Conservation (phyloP, 1,139 yeast genomes). For the Lodderomyces elongisporus region DNA sequence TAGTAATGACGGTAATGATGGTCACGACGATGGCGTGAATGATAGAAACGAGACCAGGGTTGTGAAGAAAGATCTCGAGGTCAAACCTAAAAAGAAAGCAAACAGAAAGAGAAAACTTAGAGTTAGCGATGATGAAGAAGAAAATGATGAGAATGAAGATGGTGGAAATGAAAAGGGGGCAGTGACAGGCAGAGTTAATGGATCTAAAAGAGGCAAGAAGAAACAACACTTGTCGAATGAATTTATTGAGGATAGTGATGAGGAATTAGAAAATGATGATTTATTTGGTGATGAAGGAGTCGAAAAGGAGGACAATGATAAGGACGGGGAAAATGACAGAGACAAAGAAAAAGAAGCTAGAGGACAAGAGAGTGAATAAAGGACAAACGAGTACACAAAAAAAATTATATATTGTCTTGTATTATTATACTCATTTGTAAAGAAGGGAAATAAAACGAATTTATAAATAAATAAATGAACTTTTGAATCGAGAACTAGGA, state of each 20-base stretch:
- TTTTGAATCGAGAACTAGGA: no score
- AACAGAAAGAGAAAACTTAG: slow-evolving; percentile 16
- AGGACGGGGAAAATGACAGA: background rate
- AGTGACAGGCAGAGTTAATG: slow-evolving; percentile 5
- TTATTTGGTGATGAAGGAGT: slow-evolving; percentile 9
- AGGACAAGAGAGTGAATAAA: background rate
- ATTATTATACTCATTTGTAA: no score
- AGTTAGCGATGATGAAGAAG: slow-evolving; percentile 16
- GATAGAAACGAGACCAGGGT: background rate
- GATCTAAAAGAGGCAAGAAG: slow-evolving; percentile 14
- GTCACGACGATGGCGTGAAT: background rate
- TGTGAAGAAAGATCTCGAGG: no score
- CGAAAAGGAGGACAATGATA: slow-evolving; percentile 1
- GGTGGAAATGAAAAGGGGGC: slow-evolving; percentile 7
- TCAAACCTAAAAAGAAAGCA: slow-evolving; percentile 7
- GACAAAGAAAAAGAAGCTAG: no score
- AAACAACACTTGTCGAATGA: slow-evolving; percentile 42
- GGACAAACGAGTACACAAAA: no score
- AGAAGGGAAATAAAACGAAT: no score
- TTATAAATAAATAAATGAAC: no score
- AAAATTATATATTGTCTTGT: no score
- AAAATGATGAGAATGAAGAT: slow-evolving; percentile 7
- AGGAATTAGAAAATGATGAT: slow-evolving; percentile 31
- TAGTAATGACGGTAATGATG: slow-evolving; percentile 1
- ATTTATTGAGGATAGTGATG: slow-evolving; percentile 52